phyloP scores from a whole-genome alignment of 176 grass and related monocot genomes.

The Aechmea fasciata region DNA sequence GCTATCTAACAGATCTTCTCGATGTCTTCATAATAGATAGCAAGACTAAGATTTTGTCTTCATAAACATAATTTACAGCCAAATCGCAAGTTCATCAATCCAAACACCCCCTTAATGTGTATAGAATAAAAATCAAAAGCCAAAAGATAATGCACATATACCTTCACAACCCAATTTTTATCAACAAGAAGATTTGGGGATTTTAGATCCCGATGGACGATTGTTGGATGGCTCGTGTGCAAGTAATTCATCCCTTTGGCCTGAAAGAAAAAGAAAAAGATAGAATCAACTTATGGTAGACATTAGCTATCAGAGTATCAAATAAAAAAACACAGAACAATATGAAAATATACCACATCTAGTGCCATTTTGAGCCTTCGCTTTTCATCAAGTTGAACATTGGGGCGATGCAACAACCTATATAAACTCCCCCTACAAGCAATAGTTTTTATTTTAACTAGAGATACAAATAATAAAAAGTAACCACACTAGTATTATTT shows the following conservation, averaged over 20 bases:
- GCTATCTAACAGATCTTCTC: no score
- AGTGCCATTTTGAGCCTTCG: slow-evolving; percentile 87
- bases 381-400: slow-evolving; percentile 71
- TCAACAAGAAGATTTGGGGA: slow-evolving; percentile 98
- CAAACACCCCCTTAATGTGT: no score
- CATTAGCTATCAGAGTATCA: neutral
- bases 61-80: no score
- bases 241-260: slow-evolving; percentile 99
- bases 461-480: no score
- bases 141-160: slow-evolving; percentile 12
- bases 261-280: slow-evolving; percentile 37
- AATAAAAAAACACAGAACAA: slow-evolving; percentile 5
- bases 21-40: no score
- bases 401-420: slow-evolving; percentile 88
- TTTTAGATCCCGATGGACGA: slow-evolving; percentile 97
- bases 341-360: slow-evolving; percentile 76
- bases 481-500: neutral
- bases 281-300: neutral
- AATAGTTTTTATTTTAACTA: slow-evolving; percentile 2
- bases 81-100: no score
- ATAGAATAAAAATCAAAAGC: slow-evolving; percentile 8
- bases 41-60: no score
- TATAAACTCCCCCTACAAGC: slow-evolving; percentile 76
- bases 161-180: slow-evolving; percentile 99
- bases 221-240: slow-evolving; percentile 85